phyloP scores from a whole-genome alignment of 106 monocot species.

The Ottelia alismoides region DNA sequence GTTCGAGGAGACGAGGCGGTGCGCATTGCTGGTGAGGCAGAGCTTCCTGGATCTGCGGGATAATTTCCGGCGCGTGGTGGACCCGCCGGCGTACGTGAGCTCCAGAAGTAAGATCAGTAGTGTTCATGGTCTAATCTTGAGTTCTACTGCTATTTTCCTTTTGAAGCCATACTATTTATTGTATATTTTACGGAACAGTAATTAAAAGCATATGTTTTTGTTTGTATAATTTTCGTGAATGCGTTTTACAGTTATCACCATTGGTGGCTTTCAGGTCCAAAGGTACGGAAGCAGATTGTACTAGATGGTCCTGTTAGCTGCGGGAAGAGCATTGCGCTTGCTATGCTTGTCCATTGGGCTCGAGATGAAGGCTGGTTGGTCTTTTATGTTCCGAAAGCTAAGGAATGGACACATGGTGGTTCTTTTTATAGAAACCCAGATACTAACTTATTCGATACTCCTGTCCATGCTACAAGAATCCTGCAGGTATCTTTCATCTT shows the following conservation, averaged over 20 bases:
- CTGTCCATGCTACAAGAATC: conserved; percentile 55
- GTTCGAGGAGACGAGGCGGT: conserved; percentile 87
- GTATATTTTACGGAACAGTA: too few species aligned
- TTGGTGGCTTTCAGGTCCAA: conserved; percentile 32
- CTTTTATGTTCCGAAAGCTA: conserved; percentile 92
- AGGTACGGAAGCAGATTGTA: conserved; percentile 72
- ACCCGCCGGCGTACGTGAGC: conserved; percentile 27
- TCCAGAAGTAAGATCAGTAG: conserved; percentile 68
- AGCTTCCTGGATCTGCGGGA: conserved; percentile 84
- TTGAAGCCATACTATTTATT: too few species aligned
- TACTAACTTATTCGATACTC: conserved; percentile 83
- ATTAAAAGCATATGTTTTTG: too few species aligned
- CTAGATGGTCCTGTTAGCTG: conserved; percentile 94
- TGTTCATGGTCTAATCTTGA: too few species aligned
- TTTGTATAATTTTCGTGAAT: too few species aligned
- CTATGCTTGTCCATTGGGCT: conserved; percentile 99
- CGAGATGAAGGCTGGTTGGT: conserved; percentile 93
- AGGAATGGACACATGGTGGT: conserved; percentile 90
- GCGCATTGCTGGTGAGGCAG: conserved; percentile 83
- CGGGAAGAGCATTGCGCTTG: conserved; percentile 91
- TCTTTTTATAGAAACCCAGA: conserved; percentile 76
- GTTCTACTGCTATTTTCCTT: too few species aligned
- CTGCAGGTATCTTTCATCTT: conserved; percentile 88
- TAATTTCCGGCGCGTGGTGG: conserved; percentile 68
- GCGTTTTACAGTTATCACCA: too few species aligned